Percentiles rank a stretch among this genome's conserved stretches.
Evolutionary conservation across 176 grass and related monocot species (phyloP).

Genomic region (Bolboschoenus planiculmis): DNA sequence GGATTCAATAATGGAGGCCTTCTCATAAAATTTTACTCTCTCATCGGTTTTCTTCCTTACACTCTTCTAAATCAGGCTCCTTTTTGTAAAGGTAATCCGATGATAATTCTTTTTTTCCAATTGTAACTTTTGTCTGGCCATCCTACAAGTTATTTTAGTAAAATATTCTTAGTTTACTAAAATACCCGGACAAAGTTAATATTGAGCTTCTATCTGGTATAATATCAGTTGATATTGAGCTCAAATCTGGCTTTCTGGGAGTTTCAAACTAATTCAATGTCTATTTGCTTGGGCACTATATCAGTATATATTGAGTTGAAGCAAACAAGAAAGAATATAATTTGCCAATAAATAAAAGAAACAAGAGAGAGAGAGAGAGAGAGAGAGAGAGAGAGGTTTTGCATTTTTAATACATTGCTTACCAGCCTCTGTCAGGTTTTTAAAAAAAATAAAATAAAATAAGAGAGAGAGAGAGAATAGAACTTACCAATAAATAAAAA

Average conservation of each 20-base stretch:
- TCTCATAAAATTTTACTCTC: conserved; percentile 59
- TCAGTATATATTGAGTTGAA: not conserved
- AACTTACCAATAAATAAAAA: not conserved
- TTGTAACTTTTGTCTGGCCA: not conserved
- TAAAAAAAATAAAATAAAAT: too few relatives aligned
- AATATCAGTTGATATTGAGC: not conserved
- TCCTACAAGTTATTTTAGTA: not conserved
- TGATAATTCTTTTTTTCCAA: not conserved
- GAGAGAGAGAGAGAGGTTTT: too few relatives aligned
- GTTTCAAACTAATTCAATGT: not conserved
- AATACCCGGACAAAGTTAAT: not conserved
- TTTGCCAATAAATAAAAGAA: too few relatives aligned
- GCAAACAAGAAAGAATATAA: not conserved
- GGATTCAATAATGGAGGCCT: conserved; percentile 67
- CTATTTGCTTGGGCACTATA: not conserved
- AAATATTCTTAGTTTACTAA: not conserved
- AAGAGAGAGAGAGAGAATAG: not conserved
- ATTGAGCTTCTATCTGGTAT: not conserved
- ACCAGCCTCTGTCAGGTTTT: too few relatives aligned
- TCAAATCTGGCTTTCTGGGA: not conserved
- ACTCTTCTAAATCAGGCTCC: conserved; percentile 70
- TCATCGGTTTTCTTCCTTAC: conserved; percentile 85
- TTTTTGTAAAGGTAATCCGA: conserved; percentile 52
- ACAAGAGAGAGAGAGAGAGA: too few relatives aligned
- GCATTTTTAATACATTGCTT: too few relatives aligned